phyloP scores from a whole-genome alignment of 331 rosid genomes.

The Rhamnella rubrinervis region DNA sequence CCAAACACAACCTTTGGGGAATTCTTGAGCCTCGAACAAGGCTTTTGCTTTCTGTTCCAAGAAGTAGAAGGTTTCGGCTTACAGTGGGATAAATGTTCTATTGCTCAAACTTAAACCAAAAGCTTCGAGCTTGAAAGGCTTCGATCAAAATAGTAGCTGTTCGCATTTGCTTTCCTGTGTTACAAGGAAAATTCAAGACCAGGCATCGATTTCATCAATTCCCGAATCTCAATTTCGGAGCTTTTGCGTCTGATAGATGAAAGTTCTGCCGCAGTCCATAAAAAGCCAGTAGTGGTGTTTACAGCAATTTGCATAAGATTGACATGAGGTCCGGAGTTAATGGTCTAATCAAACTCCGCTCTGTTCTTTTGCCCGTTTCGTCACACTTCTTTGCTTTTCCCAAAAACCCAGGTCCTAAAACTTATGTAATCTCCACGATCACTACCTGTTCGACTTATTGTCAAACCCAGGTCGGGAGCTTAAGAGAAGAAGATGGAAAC shows the following conservation, averaged over 20 bases:
- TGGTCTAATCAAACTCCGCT: conserved; percentile 25
- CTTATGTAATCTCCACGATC: conserved; percentile 23
- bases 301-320: background rate
- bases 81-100: too few relatives aligned
- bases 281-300: background rate
- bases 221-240: conserved; percentile 13
- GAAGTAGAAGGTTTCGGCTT: too few relatives aligned
- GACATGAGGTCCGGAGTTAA: conserved; percentile 36
- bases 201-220: background rate
- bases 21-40: too few relatives aligned
- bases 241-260: background rate
- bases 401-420: background rate
- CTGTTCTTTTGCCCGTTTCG: background rate
- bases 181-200: background rate
- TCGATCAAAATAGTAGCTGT: too few relatives aligned
- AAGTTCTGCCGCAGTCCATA: background rate
- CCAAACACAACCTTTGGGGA: too few relatives aligned
- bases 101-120: too few relatives aligned
- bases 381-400: conserved; percentile 7
- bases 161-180: too few relatives aligned
- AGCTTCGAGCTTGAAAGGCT: too few relatives aligned
- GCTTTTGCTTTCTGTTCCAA: too few relatives aligned
- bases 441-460: conserved; percentile 60
- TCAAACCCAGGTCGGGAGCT: conserved; percentile 30
- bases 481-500: conserved; percentile 19